These are phyloP conservation scores for sorghum (Sorghum bicolor) DNA, from an alignment of 176 grass and related monocot species.

Conservation along the genomic window DNA sequence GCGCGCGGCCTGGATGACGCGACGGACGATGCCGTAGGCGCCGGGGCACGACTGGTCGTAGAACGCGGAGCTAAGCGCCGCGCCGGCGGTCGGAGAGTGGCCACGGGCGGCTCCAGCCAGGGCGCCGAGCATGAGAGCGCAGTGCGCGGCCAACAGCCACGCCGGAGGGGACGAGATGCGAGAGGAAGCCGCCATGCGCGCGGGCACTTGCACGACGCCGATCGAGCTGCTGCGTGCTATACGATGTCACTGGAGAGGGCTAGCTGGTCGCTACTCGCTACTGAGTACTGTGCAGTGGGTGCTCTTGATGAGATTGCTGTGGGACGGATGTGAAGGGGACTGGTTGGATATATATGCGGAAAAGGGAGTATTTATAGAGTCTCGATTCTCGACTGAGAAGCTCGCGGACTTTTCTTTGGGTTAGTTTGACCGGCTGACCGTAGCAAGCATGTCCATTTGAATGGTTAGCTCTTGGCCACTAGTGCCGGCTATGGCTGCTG, in stretches of 20 bases:
- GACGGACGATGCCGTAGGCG: constrained; percentile 3
- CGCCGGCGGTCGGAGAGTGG: background rate
- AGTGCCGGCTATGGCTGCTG: background rate
- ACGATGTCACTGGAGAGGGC: too few relatives aligned
- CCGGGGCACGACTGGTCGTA: constrained; percentile 8
- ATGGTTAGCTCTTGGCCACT: background rate
- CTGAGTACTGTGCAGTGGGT: too few relatives aligned
- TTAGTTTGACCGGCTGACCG: background rate
- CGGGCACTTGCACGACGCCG: background rate
- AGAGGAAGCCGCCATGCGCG: background rate
- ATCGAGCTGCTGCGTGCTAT: too few relatives aligned
- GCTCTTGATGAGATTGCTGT: too few relatives aligned
- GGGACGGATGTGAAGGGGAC: background rate
- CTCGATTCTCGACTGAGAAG: background rate
- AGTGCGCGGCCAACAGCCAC: background rate
- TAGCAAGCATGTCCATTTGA: background rate
- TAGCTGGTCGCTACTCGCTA: too few relatives aligned
- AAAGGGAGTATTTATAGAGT: background rate
- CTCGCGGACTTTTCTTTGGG: background rate
- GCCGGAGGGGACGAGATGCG: fast-evolving
- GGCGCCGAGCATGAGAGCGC: background rate
- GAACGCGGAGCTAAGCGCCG: constrained; percentile 9
- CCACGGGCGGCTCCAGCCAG: background rate
- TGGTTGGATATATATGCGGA: background rate
- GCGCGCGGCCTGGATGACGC: constrained; percentile 15